Evolutionary conservation across 2,329 filamentous ascomycete species (phyloP).

Genomic region (Macrophomina tecta): DNA sequence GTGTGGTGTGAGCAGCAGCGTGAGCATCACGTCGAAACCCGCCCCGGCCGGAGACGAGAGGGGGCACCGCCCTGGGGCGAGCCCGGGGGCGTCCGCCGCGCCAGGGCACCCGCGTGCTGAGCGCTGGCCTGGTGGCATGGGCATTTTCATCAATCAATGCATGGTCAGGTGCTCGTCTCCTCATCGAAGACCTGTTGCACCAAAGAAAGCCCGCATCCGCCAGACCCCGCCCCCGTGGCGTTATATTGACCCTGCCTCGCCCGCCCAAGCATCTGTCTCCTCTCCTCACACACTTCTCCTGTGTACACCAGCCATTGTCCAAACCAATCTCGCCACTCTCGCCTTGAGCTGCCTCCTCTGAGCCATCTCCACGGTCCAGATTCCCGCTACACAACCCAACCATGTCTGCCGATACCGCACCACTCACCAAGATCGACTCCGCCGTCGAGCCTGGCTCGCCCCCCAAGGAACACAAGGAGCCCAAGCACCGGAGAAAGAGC

Average conservation of each 20-base stretch:
- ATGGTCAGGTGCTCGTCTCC: slow-evolving; percentile 29
- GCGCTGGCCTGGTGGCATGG: slow-evolving; percentile 15
- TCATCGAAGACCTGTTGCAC: slow-evolving; percentile 27
- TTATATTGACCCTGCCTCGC: slow-evolving; percentile 28
- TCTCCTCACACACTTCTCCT: slow-evolving; percentile 19
- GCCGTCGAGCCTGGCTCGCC: slow-evolving; percentile 80
- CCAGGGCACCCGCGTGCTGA: slow-evolving; percentile 1
- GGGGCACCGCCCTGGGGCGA: slow-evolving; percentile 12
- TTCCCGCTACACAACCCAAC: slow-evolving; percentile 6
- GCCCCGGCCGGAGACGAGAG: background rate
- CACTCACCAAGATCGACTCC: slow-evolving; percentile 79
- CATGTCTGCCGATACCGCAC: slow-evolving; percentile 29
- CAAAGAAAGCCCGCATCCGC: slow-evolving; percentile 25
- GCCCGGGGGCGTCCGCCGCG: slow-evolving; percentile 7
- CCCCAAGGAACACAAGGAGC: slow-evolving; percentile 67
- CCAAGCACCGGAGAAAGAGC: slow-evolving; percentile 70
- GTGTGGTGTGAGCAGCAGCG: slow-evolving; percentile 27
- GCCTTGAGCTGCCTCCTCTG: slow-evolving; percentile 12
- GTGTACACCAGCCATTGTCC: slow-evolving; percentile 9
- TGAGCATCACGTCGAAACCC: slow-evolving; percentile 24
- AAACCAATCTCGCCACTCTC: background rate
- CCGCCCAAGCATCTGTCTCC: background rate
- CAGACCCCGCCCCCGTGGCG: slow-evolving; percentile 22
- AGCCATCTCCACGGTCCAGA: slow-evolving; percentile 1
- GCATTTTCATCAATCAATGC: background rate